These are phyloP conservation scores for Aspergillus cavernicola DNA, from an alignment of 495 filamentous ascomycete species.

Conservation along the genomic window DNA sequence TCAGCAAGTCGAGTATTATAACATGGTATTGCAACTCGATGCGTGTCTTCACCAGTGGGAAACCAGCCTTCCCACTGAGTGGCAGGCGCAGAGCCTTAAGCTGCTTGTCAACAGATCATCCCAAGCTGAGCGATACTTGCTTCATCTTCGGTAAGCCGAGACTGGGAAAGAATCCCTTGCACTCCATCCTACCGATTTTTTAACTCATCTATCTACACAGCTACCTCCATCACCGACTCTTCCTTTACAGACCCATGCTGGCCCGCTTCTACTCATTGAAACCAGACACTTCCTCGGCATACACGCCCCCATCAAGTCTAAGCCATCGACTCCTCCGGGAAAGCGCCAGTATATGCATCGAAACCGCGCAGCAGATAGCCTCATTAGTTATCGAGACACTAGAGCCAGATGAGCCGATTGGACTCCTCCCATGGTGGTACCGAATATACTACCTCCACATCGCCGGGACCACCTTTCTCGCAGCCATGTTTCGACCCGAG, in stretches of 20 bases:
- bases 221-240: slow-evolving; percentile 11
- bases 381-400: slow-evolving; percentile 16
- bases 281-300: not conserved
- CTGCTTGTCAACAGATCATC: slow-evolving; percentile 9
- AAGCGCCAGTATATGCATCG: slow-evolving; percentile 20
- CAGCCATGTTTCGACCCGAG: slow-evolving; percentile 22
- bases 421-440: slow-evolving; percentile 23
- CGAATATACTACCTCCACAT: slow-evolving; percentile 27
- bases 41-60: slow-evolving; percentile 24
- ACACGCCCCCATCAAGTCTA: slow-evolving; percentile 9
- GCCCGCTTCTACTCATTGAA: slow-evolving; percentile 21
- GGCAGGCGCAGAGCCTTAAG: slow-evolving; percentile 10
- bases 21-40: slow-evolving; percentile 19
- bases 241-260: slow-evolving; percentile 22
- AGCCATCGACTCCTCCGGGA: slow-evolving; percentile 18
- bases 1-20: slow-evolving; percentile 25
- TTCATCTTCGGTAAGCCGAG: slow-evolving; percentile 19
- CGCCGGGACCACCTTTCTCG: slow-evolving; percentile 20
- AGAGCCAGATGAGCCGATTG: slow-evolving; percentile 14
- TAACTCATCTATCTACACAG: slow-evolving; percentile 13
- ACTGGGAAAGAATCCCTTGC: too few relatives aligned
- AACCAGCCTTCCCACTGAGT: slow-evolving; percentile 15
- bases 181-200: too few relatives aligned
- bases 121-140: slow-evolving; percentile 17
- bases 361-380: slow-evolving; percentile 17